Evolutionary conservation across 805 yeast genomes (phyloP).

Genomic region (Metschnikowia drakensbergensis): DNA sequence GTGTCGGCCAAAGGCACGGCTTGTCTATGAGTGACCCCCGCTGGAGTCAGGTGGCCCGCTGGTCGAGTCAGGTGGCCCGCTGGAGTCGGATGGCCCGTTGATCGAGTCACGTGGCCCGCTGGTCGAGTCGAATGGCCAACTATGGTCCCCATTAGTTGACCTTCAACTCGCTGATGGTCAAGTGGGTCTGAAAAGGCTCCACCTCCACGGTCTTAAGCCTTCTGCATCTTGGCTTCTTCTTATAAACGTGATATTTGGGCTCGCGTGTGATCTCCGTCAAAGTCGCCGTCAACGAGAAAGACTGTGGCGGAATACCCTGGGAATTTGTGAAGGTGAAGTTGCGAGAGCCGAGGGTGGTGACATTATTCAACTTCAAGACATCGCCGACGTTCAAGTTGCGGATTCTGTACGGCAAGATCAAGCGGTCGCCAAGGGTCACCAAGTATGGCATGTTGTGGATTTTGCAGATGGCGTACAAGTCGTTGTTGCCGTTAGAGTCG

Average conservation of each 20-base stretch:
- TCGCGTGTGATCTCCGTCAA: slow-evolving; percentile 83
- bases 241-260: slow-evolving; percentile 54
- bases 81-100: too few species aligned
- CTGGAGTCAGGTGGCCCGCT: too few species aligned
- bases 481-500: slow-evolving; percentile 48
- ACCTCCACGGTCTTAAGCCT: slow-evolving; percentile 70
- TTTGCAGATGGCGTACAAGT: slow-evolving; percentile 75
- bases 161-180: slow-evolving; percentile 70
- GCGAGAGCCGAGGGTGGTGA: slow-evolving; percentile 80
- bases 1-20: too few species aligned
- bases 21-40: too few species aligned
- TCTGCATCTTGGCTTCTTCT: slow-evolving; percentile 71
- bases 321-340: slow-evolving; percentile 60
- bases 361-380: slow-evolving; percentile 65
- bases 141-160: not conserved
- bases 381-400: slow-evolving; percentile 82
- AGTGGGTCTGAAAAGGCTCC: slow-evolving; percentile 73
- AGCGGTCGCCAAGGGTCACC: slow-evolving; percentile 86
- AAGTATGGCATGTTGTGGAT: slow-evolving; percentile 82
- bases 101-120: too few species aligned
- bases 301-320: slow-evolving; percentile 42
- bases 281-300: slow-evolving; percentile 66
- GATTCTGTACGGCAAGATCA: slow-evolving; percentile 74
- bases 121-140: too few species aligned
- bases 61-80: too few species aligned